Percentiles rank a stretch among this genome's conserved stretches.
Conservation (phyloP, 2,329 filamentous ascomycete genomes). For the Exophiala phaeomuriformis region DNA sequence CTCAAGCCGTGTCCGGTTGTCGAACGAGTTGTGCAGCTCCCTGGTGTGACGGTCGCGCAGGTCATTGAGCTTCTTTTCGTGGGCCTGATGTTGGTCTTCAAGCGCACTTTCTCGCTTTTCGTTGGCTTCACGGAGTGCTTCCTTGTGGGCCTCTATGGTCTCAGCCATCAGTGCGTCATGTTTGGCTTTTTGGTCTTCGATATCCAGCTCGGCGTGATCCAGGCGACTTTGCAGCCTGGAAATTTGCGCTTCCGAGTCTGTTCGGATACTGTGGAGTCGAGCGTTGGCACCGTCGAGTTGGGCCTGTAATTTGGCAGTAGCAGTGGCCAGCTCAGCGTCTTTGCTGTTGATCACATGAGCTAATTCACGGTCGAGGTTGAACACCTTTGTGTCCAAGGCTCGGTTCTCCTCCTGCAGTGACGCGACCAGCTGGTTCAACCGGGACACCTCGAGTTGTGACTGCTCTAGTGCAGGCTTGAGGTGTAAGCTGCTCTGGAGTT, state of each 20-base stretch:
- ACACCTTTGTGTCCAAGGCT: slow-evolving; percentile 61
- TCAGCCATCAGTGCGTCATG: slow-evolving; percentile 81
- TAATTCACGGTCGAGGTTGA: slow-evolving; percentile 71
- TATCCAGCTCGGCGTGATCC: slow-evolving; percentile 69
- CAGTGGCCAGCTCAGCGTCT: slow-evolving; percentile 71
- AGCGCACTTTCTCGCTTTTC: slow-evolving; percentile 49
- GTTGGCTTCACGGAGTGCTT: slow-evolving; percentile 48
- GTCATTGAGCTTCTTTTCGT: slow-evolving; percentile 68
- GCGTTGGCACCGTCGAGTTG: slow-evolving; percentile 79
- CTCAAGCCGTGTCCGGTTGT: slow-evolving; percentile 76
- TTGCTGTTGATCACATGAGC: slow-evolving; percentile 75
- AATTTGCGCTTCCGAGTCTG: slow-evolving; percentile 69
- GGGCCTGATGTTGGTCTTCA: slow-evolving; percentile 53
- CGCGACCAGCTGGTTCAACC: slow-evolving; percentile 53
- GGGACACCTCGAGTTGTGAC: slow-evolving; percentile 52
- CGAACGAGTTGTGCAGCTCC: slow-evolving; percentile 62
- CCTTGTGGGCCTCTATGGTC: slow-evolving; percentile 60
- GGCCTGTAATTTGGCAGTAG: slow-evolving; percentile 67
- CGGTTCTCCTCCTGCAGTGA: slow-evolving; percentile 51
- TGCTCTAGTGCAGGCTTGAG: slow-evolving; percentile 71
- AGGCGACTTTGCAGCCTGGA: slow-evolving; percentile 64
- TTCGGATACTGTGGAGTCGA: slow-evolving; percentile 68
- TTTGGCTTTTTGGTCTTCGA: slow-evolving; percentile 70
- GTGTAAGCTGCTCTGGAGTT: slow-evolving; percentile 70
- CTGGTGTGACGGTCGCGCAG: slow-evolving; percentile 67